Evolutionary conservation across 2,329 filamentous ascomycete species (phyloP), one percentile per base, ranked within the genome.

Genomic region (Ophiostoma sp.): DNA sequence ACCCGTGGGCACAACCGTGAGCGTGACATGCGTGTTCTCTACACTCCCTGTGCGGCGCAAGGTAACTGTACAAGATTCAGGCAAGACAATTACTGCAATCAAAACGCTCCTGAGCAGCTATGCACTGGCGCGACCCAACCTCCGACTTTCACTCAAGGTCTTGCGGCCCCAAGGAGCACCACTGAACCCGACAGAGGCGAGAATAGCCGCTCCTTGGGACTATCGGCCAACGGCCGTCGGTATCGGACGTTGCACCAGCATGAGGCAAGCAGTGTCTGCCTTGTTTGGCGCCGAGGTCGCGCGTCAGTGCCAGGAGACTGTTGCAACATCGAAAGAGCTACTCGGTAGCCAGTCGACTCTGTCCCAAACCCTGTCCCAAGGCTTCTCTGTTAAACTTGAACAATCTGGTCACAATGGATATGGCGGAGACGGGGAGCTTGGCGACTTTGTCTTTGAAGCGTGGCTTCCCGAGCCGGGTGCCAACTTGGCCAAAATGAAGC

Each of bases 1-100:
- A 67, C 85, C 88, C 0, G 79, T 88, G n/a, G 91, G 91, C 33
- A 93, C 90, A 0, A 90, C 87, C 1, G 84, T 93, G 41, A 83
- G 82, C 67, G 83, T 89, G 20, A 80, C 81, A 4, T 81, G 85
- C 33, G 81, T 93, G 44, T 88, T 92, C 75, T 79, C 83, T 5
- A 78, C 78, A 23, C 76, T 90, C 27, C 90, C 89, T 0, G 89
- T 93, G 8, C 85, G 91, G 44, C 85, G 84, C 73, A 84, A 89
- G 74, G 78, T 82, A 5, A 81, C 84, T 15, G 73, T 87, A 41
- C 90, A 88, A 75, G 82, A 87, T n/a, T 81, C 84, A 3, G 74
- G 81, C 2, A 90, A 86, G 76, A 83, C 80, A 0, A 76, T 91
- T 6, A 77, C 79, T 2, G 86, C 82, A 67, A 85, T 91, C 75